A percentile compares a stretch with the other conserved stretches of the same genome.
Evolutionary conservation across 169 alveolate species (phyloP).

Genomic region (Eimeria mitis): DNA sequence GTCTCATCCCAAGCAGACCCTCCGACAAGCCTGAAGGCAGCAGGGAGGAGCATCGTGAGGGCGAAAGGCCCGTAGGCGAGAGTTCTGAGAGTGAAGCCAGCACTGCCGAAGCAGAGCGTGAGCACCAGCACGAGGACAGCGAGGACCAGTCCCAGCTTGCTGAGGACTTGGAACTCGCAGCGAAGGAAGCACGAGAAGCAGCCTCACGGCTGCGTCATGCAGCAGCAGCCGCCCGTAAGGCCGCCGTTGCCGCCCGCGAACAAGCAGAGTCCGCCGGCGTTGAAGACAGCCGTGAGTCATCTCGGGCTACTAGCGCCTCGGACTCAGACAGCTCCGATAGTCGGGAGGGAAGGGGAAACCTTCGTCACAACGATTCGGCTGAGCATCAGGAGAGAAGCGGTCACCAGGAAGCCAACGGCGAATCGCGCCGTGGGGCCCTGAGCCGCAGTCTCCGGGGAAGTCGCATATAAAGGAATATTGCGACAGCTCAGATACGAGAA

Average conservation of each 20-base stretch:
- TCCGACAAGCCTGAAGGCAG: not conserved
- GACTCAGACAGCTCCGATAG: not conserved
- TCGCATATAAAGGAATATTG: not conserved
- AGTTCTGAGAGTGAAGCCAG: not conserved
- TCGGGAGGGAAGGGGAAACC: not conserved
- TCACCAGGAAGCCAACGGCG: slow-evolving; percentile 2
- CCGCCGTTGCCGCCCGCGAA: slow-evolving; percentile 35
- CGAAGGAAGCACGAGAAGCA: slow-evolving; percentile 40
- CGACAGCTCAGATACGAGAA: not conserved
- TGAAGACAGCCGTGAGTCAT: not conserved
- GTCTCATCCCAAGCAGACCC: slow-evolving; percentile 13
- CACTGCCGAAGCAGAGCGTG: not conserved
- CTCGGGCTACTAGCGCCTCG: slow-evolving; percentile 2
- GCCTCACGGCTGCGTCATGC: slow-evolving; percentile 32
- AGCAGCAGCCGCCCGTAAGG: slow-evolving; percentile 40
- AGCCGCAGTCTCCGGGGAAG: slow-evolving; percentile 23
- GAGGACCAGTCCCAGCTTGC: not conserved
- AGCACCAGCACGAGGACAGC: not conserved
- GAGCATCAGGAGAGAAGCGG: slow-evolving; percentile 21
- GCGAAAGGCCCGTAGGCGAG: not conserved
- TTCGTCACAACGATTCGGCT: not conserved
- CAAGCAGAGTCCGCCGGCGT: not conserved
- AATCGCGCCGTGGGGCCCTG: not conserved
- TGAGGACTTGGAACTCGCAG: slow-evolving; percentile 39
- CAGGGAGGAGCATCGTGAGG: not conserved